Base-by-base conservation (phyloP, 1,284 basidiomycete species). In the Golubevia pallescens region DNA sequence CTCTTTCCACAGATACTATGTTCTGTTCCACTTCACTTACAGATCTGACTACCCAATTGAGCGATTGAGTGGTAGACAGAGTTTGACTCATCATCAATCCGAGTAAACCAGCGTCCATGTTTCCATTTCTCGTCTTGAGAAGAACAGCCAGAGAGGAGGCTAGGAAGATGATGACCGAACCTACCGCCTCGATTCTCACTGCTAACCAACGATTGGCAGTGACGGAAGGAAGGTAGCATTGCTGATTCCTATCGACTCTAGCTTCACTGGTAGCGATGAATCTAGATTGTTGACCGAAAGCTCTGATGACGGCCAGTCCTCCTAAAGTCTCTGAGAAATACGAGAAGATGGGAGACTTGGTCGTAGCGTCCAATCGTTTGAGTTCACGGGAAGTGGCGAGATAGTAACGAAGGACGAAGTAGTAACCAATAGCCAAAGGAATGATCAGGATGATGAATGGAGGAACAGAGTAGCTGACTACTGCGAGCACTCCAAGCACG, bases 21-120 rank as follows among this genome's bases (percentile, higher is more conserved):
- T 95, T 96, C 84, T 94, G 93, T 86, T 97, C 95, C 13, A 96
- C 93, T 77, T 97, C 95, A 68, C 92, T 93, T 0, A 93, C 92
- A 14, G 91, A 91, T 56, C 93, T 89, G 4, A 96, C 93, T n/a
- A 95, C 89, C 93, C 93, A 96, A 83, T 87, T 86, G 62, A 87
- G 79, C 23, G 85, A 80, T 69, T 87, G 86, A 1, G 86, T 86
- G n/a, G 85, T 87, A 90, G 92, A 84, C 23, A 97, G 87, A 1
- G 93, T 92, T 86, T 95, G 95, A 1, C 91, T 92, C 77, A 97
- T 88, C 61, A 96, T 92, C 69, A 97, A 88, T n/a, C 95, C 95
- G 51, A 97, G 93, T 24, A 96, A 87, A 0, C 94, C 95, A 1
- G 94, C 93, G 85, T 97, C 93, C 51, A 97, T 86, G 34, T 81